Base-by-base conservation (phyloP, 192 early-diverging fungal species). In the Geranomyces michiganensis region DNA sequence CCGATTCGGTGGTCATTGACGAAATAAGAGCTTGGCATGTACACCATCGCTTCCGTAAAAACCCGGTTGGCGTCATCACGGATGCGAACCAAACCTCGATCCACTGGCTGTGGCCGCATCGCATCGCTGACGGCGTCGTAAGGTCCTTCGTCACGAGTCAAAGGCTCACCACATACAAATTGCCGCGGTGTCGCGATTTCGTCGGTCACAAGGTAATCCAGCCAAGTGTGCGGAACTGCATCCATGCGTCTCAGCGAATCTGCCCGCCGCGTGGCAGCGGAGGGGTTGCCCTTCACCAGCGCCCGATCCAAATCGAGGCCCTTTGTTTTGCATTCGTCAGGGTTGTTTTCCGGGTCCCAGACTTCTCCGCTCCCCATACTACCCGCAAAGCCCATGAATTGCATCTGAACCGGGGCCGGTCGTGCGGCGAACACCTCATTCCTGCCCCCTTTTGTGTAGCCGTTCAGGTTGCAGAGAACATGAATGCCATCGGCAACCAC, bases 391-490 rank as follows among this genome's bases (percentile, higher is more conserved):
- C 94, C 94, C 94, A 96, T 96, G 60, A 92, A 92, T 1, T 91
- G 85, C 45, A 93, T 91, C 68, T 95, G 94, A 22, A 97, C 89
- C 0, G 94, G 94, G 32, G 90, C 87, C 9, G 93, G 92, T 19
- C 96, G 85, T 13, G 94, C 93, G 0, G 94, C 94, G 86, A 96
- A 96, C 7, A 97, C 86, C 76, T 96, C 93, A 81, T 96, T 96
- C 19, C 91, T 84, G 26, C 92, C 96, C 24, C 94, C 94, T 71
- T 95, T 95, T n/a, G 96, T 97, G 77, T 97, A 96, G 30, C 96
- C 96, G 75, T 97, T 97, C 56, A 97, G 81, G 64, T 97, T 96
- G 70, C 93, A 88, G 24, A 97, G 81, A 9, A 97, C 84, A 71
- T 97, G 96, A 67, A 95, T 93, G 36, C 87, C 81, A 69, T 97